A percentile compares a stretch with the other conserved stretches of the same genome.
These are phyloP conservation scores for Fragaria vesca DNA, from an alignment of 306 rosid genomes.

Conservation along the genomic window DNA sequence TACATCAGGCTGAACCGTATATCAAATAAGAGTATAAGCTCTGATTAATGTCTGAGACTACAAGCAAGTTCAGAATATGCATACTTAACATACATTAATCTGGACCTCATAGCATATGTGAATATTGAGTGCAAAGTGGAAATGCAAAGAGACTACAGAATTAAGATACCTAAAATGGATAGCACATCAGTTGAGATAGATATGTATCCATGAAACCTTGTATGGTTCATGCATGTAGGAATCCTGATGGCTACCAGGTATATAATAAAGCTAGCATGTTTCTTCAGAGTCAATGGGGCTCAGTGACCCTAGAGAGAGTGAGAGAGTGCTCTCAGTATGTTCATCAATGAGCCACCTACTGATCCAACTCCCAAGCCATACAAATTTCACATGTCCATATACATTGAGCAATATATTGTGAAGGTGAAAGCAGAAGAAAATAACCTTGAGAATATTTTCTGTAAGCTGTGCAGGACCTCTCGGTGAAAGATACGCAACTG, in stretches of 20 bases:
- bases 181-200: not conserved
- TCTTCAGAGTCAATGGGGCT: not conserved
- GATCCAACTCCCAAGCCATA: not conserved
- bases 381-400: not conserved
- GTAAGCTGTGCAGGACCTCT: constrained; percentile 81
- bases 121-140: not conserved
- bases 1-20: constrained; percentile 70
- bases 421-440: constrained; percentile 13
- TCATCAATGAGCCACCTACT: not conserved
- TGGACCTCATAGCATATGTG: not conserved
- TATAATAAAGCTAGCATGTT: not conserved
- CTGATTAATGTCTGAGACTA: not conserved
- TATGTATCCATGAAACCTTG: not conserved
- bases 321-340: not conserved
- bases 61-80: not conserved
- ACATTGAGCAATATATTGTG: not conserved
- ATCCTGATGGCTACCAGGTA: not conserved
- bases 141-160: not conserved
- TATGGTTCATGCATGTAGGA: not conserved
- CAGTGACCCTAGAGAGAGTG: not conserved
- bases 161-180: not conserved
- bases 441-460: constrained; percentile 90
- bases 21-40: not conserved
- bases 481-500: constrained; percentile 80
- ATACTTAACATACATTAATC: not conserved